Conservation (phyloP, 2,329 filamentous ascomycete genomes). For the Ambrosiella beaveri region DNA sequence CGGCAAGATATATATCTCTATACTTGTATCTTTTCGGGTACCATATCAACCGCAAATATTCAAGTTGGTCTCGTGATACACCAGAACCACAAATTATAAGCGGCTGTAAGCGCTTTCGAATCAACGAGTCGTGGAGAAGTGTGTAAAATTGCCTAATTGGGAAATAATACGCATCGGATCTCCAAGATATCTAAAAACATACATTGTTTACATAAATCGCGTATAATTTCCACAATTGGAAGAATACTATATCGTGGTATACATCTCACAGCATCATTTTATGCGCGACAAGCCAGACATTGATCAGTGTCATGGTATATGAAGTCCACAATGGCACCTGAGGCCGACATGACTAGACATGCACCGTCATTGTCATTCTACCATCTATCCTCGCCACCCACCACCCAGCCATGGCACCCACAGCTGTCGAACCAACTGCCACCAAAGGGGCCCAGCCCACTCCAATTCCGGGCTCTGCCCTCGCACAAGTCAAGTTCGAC, state of each 20-base stretch:
- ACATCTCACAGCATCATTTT: no score
- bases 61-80: background rate
- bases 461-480: background rate
- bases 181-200: background rate
- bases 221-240: background rate
- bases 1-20: no score
- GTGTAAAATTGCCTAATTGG: slow-evolving; percentile 4
- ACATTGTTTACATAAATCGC: background rate
- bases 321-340: no score
- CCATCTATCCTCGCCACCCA: background rate
- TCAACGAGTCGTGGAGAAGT: background rate
- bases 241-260: background rate
- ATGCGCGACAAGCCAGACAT: no score
- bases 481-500: background rate
- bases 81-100: background rate
- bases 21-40: no score
- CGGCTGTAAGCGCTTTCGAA: background rate
- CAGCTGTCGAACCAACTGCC: background rate
- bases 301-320: no score
- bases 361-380: no score
- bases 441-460: no score
- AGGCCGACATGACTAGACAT: no score
- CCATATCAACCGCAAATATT: no score
- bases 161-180: background rate
- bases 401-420: background rate